Percentiles rank a stretch among this genome's conserved stretches.
Conservation (phyloP, 2,329 filamentous ascomycete genomes). For the Fusarium sp. region DNA sequence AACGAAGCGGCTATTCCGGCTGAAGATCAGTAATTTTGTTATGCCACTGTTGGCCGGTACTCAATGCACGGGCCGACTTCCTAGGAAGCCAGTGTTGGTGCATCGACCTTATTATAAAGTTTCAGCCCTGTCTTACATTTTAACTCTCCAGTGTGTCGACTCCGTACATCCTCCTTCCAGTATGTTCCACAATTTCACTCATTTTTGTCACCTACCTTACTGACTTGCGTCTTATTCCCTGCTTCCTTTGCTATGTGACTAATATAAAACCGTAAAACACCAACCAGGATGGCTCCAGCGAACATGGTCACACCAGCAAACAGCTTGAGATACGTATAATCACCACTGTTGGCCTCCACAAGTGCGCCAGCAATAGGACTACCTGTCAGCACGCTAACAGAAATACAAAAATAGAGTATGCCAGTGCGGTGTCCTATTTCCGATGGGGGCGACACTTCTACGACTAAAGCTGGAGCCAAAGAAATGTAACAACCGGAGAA, state of each 20-base stretch:
- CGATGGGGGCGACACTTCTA: neutral
- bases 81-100: no score
- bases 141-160: no score
- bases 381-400: neutral
- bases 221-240: neutral
- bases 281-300: neutral
- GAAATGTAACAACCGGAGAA: neutral
- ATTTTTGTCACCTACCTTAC: no score
- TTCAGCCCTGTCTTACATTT: no score
- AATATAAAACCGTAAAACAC: neutral
- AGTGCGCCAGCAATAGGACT: neutral
- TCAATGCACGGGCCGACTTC: no score
- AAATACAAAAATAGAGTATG: neutral
- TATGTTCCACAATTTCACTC: no score
- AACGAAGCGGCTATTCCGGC: slow-evolving; percentile 12
- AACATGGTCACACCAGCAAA: neutral
- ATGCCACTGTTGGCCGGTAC: neutral
- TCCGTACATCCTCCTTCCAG: no score
- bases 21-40: neutral
- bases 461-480: neutral
- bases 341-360: neutral
- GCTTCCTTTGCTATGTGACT: neutral
- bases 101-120: no score
- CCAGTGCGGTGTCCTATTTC: neutral
- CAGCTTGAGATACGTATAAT: neutral